Evolutionary conservation across 2,329 filamentous ascomycete species (phyloP), one percentile per base, ranked within the genome.

Genomic region (Neofusicoccum sp.): DNA sequence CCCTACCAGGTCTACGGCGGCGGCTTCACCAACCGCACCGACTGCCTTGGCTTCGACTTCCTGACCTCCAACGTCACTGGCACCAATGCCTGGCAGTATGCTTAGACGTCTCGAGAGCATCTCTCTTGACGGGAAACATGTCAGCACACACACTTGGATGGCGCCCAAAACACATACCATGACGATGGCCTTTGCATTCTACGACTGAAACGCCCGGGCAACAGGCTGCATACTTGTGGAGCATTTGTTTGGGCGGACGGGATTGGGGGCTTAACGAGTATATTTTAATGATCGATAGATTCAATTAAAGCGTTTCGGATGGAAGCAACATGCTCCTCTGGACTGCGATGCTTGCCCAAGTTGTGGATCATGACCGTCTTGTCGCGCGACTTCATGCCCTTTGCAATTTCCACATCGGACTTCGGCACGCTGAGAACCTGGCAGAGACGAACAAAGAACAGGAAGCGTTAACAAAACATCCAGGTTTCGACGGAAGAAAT

Each of bases 301-400:
- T 20, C 43, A 36, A 45, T 36, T 24, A 58, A 28, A 38, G 54
- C 31, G 54, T 60, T 60, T 49, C 54, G 40, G 33, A 47, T 58
- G 36, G 33, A 58, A n/a, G 67, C 63, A 1, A 73, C 57, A 24
- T 70, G 64, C 20, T 71, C 67, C 57, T 70, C 68, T 20, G 65
- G 58, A 33, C 65, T 67, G 14, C 33, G 62, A 45, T 61, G 60
- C 2, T 64, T 61, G 9, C 30, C 16, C 14, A 41, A 6, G 64
- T 62, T 62, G 28, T 63, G 57, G 4, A 74, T 64, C 36, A 61
- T 66, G 45, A 89, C 72, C 0, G 81, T 86, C 74, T 91, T 91
- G 44, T 87, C 83, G 61, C 83, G 80, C 20, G 84, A 86, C 70
- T 86, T 90, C 58, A 81, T 69, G 0, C 88, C 88, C 14, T 84